Percentiles rank a stretch among this genome's conserved stretches.
Conservation (phyloP, 78 protist genomes). For the Diacronema lutheri region DNA sequence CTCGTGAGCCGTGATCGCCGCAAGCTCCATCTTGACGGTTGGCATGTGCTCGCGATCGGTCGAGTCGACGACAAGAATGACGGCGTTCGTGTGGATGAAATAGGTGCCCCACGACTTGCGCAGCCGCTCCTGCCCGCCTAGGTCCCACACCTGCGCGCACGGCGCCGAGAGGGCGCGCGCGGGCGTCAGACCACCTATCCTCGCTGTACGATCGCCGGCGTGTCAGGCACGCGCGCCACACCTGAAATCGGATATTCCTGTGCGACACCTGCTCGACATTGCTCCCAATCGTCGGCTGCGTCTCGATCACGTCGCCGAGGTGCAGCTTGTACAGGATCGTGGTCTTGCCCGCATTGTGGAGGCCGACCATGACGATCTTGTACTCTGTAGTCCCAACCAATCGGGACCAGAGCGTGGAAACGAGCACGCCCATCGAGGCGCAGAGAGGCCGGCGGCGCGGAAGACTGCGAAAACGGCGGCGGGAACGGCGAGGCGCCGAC, state of each 20-base stretch:
- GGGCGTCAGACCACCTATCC: too few relatives aligned
- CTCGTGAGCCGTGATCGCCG: not conserved
- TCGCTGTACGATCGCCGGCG: too few relatives aligned
- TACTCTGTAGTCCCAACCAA: not conserved
- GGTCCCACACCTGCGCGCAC: conserved; percentile 39
- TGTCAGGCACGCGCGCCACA: too few relatives aligned
- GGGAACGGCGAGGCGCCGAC: too few relatives aligned
- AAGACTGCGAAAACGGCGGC: too few relatives aligned
- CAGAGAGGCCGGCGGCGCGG: too few relatives aligned
- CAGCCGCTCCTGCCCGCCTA: conserved; percentile 51
- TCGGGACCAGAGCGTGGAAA: conserved; percentile 1
- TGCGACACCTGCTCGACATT: conserved; percentile 47
- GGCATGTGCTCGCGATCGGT: conserved; percentile 22
- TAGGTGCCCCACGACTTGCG: conserved; percentile 45
- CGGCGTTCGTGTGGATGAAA: conserved; percentile 8
- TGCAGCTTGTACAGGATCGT: conserved; percentile 25
- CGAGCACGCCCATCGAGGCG: conserved; percentile 32
- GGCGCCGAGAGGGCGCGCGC: too few relatives aligned
- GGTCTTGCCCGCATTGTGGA: conserved; percentile 53
- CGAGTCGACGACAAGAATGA: conserved; percentile 17
- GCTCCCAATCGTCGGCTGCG: conserved; percentile 55
- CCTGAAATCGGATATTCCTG: conserved; percentile 8
- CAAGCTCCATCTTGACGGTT: not conserved
- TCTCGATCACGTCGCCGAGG: conserved; percentile 48
- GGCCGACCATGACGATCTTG: conserved; percentile 44